Evolutionary conservation across 2,329 filamentous ascomycete genomes (phyloP), one percentile per base, ranked within the genome.

Genomic region (Aaosphaeria pasadenensis): DNA sequence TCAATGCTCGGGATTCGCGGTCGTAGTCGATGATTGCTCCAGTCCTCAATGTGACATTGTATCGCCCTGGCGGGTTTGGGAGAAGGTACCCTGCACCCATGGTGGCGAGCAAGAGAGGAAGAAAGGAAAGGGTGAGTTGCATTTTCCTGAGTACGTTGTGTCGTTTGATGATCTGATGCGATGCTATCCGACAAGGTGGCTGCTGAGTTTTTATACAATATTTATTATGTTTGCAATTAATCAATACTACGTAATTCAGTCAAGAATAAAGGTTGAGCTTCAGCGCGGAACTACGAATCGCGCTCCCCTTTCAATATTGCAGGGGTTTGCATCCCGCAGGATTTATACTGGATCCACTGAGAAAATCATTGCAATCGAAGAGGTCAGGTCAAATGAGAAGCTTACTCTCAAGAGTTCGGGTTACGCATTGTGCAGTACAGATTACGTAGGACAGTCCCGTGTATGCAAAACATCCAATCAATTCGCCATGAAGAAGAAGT

Each of bases 11-110:
- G 43, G 39, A 40, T 35, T 50, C 48, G 48, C 55, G 53, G 36
- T 38, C 51, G 47, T 57, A 54, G 48, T 59, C 55, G 50, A 40
- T 50, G n/a, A 59, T 47, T 38, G 51, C 44, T 11, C 55, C 51
- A 30, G 47, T 56, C 17, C 46, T 56, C 46, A 59, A 44, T 43
- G 53, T 57, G 48, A 57, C 53, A 56, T 57, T 59, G 46, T 54
- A 54, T 50, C 44, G 50, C 1, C 53, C 56, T 28, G 53, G 44
- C 11, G 49, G 55, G 39, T 45, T 51, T 51, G 53, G 50, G 32
- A 56, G 4, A 24, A 56, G 43, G 44, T 56, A 59, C 13, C 47
- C 52, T 33, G 50, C 41, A 47, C 41, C 43, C 43, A 41, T 49
- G 42, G 47, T 50, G 46, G 41, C 52, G 49, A 56, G 44, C 43